phyloP scores from a whole-genome alignment of 805 yeast genomes.

The Cyberlindnera xishuangbannaensis region DNA sequence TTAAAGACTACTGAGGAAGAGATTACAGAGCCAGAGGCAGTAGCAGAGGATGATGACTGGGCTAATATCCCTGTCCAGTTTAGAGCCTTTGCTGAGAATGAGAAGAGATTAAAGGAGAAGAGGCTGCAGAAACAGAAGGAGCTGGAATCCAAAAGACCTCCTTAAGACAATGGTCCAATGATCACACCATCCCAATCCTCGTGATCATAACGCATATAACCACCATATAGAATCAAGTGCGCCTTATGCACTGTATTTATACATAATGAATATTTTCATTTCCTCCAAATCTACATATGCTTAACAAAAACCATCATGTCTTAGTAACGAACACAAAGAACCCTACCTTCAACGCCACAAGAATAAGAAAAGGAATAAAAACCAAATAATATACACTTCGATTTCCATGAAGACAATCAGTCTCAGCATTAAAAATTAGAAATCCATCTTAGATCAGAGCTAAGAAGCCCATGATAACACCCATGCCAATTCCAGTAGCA shows the following conservation, averaged over 20 bases:
- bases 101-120: constrained; percentile 48
- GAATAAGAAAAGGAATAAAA: background rate
- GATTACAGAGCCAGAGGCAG: no score
- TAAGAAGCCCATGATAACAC: constrained; percentile 3
- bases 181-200: background rate
- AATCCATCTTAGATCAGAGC: constrained; percentile 8
- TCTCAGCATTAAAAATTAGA: background rate
- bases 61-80: constrained; percentile 67
- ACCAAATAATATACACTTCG: background rate
- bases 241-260: no score
- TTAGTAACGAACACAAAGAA: background rate
- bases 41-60: constrained; percentile 39
- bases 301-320: background rate
- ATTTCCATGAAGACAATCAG: background rate
- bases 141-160: constrained; percentile 6
- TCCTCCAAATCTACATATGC: no score
- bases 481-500: constrained; percentile 6
- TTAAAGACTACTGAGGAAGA: constrained; percentile 18
- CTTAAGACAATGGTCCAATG: background rate
- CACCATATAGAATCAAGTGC: background rate
- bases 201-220: background rate
- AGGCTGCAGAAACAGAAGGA: constrained; percentile 13
- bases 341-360: background rate
- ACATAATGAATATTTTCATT: no score
- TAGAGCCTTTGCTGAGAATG: constrained; percentile 79